Evolutionary conservation across 768 basidiomycete species (phyloP), one percentile per base, ranked within the genome.

Genomic region (Mycena belliarum): DNA sequence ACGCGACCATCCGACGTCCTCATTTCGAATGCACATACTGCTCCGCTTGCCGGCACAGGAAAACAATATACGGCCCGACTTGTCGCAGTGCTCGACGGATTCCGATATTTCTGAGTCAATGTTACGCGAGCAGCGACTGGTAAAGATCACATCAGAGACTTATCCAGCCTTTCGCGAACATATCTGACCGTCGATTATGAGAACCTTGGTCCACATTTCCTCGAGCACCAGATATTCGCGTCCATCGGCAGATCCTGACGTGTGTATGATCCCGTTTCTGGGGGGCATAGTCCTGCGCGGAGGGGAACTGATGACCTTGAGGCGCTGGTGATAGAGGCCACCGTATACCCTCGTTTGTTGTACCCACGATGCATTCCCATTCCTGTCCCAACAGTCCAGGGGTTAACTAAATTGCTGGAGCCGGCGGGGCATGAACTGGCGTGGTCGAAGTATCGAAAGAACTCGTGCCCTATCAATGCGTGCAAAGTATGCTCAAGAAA

Each of bases 11-110:
- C 76, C 15, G 74, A 72, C 12, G 75, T 72, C 37, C 70, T 71
- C 68, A 85, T 76, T 32, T 77, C 70, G 63, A 87, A 87, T 0
- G 76, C 77, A 56, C 82, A 85, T 9, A 85, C 75, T 0, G 82
- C 83, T 0, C 79, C 80, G 28, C 72, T 73, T 1, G 77, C 80
- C 0, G 85, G 86, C 6, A 87, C 75, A 10, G 85, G 84, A 60
- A 87, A 87, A 37, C 77, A 73, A 66, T 85, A 87, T 29, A 80
- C 76, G 25, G 80, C 82, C 44, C 77, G 71, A 38, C 68, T 66
- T 0, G 82, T 83, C 1, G 74, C 64, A 33, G 57, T 59, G 10
- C 69, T 65, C 4, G 71, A 70, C 0, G 72, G 60, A 56, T 83
- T 83, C 16, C 51, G 65, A 65, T 75, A 83, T 0, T 66, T 68